Evolutionary conservation across 495 filamentous ascomycete species (phyloP), one percentile per base, ranked within the genome.

Genomic region (Neurospora cerealis): DNA sequence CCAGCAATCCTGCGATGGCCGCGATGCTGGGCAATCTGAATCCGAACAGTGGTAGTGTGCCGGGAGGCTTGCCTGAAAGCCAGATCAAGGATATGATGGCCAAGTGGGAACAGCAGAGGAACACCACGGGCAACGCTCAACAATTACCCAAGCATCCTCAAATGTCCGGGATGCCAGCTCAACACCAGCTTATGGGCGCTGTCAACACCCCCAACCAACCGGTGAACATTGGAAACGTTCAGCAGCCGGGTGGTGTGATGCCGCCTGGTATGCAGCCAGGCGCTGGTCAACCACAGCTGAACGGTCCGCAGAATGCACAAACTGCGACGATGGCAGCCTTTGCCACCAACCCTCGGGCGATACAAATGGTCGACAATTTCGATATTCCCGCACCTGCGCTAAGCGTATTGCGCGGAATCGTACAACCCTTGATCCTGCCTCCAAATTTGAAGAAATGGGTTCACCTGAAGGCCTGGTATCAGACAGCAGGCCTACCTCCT

Each of bases 371-470:
- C 80, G 81, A 84, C 71, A 81, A 74, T 42, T 82, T 84, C 80
- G 80, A 83, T 17, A 69, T 86, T 0, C 80, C 82, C 1, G 69
- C 69, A 0, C 71, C 41, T 5, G 46, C 85, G 3, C 11, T 85
- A 0, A 69, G 73, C 2, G 74, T 80, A 11, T 34, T 83, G 9
- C 72, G 69, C 10, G 4, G n/a, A 17, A 4, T 17, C 32, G 34
- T 28, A 42, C 37, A 69, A 36, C 24, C 54, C 54, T 39, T 19
- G n/a, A 70, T 5, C 7, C 32, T 90, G 0, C 90, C 92, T 3
- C 86, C 86, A 19, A 81, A 90, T 3, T 80, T 92, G 21, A 91
- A 89, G 78, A 91, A 89, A 72, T 96, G 93, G 93, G 86, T 85
- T 37, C 88, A 92, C 70, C 82, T 96, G 0, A 94, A 93, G 79